Evolutionary conservation across 805 yeast genomes (phyloP), one percentile per base, ranked within the genome.

Genomic region (Candida saitoana): DNA sequence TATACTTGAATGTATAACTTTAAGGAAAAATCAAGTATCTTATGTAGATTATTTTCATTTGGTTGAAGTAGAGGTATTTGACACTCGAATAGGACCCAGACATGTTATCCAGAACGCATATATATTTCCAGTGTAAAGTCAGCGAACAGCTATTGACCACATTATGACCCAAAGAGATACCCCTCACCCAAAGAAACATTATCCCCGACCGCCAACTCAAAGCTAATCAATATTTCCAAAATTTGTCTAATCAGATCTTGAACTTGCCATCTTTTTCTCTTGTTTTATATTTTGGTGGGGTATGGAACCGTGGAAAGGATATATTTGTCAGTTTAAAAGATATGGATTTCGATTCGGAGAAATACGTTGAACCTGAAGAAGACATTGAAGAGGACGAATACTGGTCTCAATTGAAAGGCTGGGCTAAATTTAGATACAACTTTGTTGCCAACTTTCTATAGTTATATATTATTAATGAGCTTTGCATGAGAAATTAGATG

Each of bases 301-400:
- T 64, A 3, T 55, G 47, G 38, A 71, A 63, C 43, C 63, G 61
- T 44, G 60, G 62, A 15, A 60, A 57, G 37, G 79, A 74, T 44
- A 57, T 55, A 35, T 73, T 72, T 51, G 65, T 71, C 5, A 65
- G 56, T 42, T 50, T 54, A 5, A 67, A 66, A 45, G 77, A 74
- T 36, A 76, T 76, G 79, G 80, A 76, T 55, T 74, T 76, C 42
- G 77, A 67, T 34, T 65, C 77, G 4, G 80, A 74, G 47, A 61
- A 73, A 46, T 80, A 79, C 53, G 49, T 63, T 29, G 76, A 73
- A 45, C 67, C 74, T 9, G 69, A 65, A 36, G 80, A 76, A 45
- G 83, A 79, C 43, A 38, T 51, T n/a, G 59, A 49, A 11, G 61
- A 63, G 32, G 67, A 65, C 43, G 72, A 63, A 39, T 55, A 60